Evolutionary conservation across 495 filamentous ascomycete species (phyloP).

Genomic region (Talaromyces wortmannii): DNA sequence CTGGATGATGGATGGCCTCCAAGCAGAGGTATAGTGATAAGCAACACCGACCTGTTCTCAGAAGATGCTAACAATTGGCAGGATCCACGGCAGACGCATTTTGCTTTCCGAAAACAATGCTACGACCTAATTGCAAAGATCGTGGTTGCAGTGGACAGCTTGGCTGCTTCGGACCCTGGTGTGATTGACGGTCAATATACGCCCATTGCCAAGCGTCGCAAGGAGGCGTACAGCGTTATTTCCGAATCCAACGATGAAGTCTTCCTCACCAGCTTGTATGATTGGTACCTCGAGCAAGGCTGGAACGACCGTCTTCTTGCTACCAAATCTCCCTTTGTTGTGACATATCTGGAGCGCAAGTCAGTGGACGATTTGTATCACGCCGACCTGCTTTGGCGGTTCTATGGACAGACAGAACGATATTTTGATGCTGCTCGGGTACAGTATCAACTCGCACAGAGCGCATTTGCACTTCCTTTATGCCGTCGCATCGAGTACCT

Average conservation of each 20-base stretch:
- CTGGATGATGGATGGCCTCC: constrained; percentile 63
- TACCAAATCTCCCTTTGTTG: constrained; percentile 74
- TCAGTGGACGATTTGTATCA: constrained; percentile 60
- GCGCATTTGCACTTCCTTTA: constrained; percentile 65
- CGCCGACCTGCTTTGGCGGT: constrained; percentile 89
- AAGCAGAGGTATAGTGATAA: constrained; percentile 37
- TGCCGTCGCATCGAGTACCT: constrained; percentile 83
- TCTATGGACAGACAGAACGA: constrained; percentile 69
- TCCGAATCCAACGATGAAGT: constrained; percentile 81
- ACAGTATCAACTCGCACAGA: constrained; percentile 75
- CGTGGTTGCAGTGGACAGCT: constrained; percentile 66
- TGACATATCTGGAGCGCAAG: constrained; percentile 76
- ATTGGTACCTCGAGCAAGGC: constrained; percentile 85
- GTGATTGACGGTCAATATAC: constrained; percentile 73
- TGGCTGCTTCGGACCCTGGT: constrained; percentile 56
- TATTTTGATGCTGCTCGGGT: constrained; percentile 84
- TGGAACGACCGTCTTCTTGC: constrained; percentile 79
- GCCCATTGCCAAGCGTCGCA: constrained; percentile 63
- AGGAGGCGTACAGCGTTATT: constrained; percentile 82
- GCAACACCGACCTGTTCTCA: constrained; percentile 10
- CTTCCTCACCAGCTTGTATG: constrained; percentile 90
- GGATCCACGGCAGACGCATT: constrained; percentile 62
- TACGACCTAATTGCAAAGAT: constrained; percentile 78
- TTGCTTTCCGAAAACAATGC: constrained; percentile 64
- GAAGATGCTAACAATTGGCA: constrained; percentile 45